These are phyloP conservation scores for Eimeria brunetti DNA, from an alignment of 169 alveolate genomes.

Conservation along the genomic window DNA sequence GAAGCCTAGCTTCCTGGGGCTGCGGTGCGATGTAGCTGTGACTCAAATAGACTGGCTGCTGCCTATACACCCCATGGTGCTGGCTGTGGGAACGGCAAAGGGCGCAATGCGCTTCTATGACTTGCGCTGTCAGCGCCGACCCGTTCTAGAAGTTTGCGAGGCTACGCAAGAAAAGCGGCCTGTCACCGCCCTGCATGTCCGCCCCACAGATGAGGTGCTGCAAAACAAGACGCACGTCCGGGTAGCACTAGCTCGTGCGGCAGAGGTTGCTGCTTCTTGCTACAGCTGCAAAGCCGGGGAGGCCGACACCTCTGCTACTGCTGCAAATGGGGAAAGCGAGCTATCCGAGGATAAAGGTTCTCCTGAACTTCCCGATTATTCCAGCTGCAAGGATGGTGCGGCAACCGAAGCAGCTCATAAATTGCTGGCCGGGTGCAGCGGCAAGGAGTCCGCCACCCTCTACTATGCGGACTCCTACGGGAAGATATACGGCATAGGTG, in stretches of 20 bases:
- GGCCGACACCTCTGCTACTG: neutral
- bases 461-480: conserved; percentile 72
- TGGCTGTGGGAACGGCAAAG: conserved; percentile 74
- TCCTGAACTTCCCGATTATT: neutral
- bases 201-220: conserved; percentile 57
- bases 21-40: conserved; percentile 57
- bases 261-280: conserved; percentile 43
- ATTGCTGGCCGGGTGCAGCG: conserved; percentile 44
- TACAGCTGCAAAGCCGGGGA: neutral
- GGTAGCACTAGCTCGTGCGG: conserved; percentile 19
- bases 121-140: conserved; percentile 80
- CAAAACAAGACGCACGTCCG: conserved; percentile 34
- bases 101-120: conserved; percentile 76
- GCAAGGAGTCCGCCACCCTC: conserved; percentile 51
- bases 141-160: conserved; percentile 63
- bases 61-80: conserved; percentile 75
- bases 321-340: neutral
- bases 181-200: conserved; percentile 56
- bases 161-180: conserved; percentile 58
- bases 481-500: conserved; percentile 63
- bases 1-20: conserved; percentile 63
- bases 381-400: neutral
- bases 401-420: conserved; percentile 2
- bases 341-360: neutral
- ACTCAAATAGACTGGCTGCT: conserved; percentile 68